Base-by-base conservation (phyloP, 768 basidiomycete species). In the Trametes cingulata region DNA sequence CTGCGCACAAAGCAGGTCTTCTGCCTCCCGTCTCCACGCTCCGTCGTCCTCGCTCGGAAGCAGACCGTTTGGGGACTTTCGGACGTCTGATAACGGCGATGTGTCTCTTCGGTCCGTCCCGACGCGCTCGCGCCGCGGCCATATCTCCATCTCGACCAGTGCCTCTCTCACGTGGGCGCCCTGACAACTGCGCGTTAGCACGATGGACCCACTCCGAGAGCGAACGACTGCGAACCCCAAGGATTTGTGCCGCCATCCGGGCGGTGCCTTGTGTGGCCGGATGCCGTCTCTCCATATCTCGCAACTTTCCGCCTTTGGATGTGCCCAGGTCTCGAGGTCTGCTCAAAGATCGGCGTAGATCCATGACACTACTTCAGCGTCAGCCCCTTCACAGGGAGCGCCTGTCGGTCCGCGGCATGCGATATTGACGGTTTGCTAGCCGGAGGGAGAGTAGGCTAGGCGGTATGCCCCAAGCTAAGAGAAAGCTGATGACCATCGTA, bases 81-180 rank as follows among this genome's bases (percentile, higher is more conserved):
- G 20, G 51, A 29, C 51, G 43, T 29, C 45, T 40, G 58, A 59
- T 59, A 59, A 33, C 56, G 54, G 56, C 37, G 12, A 41, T 29
- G 33, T 24, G 37, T 37, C 40, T 29, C 56, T 40, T 57, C 35
- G 39, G 39, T 41, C 25, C 51, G 24, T 41, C 39, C 51, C 39
- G 51, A 41, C 51, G 39, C 47, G 47, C 39, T 27, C 51, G 51
- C 56, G 47, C 47, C 48, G 48, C 35, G 24, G 47, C 56, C 56
- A 33, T 57, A 39, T 52, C 39, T 41, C 51, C 51, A 52, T 52
- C 51, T 52, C 51, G 39, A 52, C 51, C 51, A 39, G 20, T 41
- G 19, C 25, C 51, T n/a, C 24, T 15, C 17, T 27, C 46, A 48
- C 40, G 24, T 56, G 40, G 29, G 27, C 41, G 12, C 10, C 27